phyloP scores from a whole-genome alignment of 495 filamentous ascomycete genomes.

The Neurospora sp. region DNA sequence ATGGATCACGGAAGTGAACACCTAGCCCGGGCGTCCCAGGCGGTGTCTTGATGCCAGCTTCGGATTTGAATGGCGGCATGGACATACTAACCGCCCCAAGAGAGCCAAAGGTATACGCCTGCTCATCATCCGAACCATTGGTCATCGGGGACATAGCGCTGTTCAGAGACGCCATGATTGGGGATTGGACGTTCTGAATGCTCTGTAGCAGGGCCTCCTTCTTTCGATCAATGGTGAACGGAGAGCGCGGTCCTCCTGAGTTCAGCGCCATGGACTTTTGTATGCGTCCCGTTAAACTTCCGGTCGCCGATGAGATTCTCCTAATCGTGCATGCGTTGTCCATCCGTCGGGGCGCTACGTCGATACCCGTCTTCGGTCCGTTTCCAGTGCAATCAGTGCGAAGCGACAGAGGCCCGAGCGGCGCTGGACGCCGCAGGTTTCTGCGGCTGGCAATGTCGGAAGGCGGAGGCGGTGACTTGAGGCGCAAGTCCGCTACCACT shows the following conservation, averaged over 20 bases:
- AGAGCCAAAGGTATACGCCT: slow-evolving; percentile 21
- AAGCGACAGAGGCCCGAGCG: slow-evolving; percentile 26
- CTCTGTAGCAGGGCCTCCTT: slow-evolving; percentile 29
- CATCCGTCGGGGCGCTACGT: slow-evolving; percentile 21
- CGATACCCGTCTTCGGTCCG: slow-evolving; percentile 30
- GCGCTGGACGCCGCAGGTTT: slow-evolving; percentile 34
- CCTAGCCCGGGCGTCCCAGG: slow-evolving; percentile 35
- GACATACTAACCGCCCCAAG: slow-evolving; percentile 10
- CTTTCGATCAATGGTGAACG: slow-evolving; percentile 32
- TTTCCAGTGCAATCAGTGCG: slow-evolving; percentile 24
- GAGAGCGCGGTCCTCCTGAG: slow-evolving; percentile 31
- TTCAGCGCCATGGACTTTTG: slow-evolving; percentile 25
- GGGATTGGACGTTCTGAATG: slow-evolving; percentile 28
- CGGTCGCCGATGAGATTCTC: slow-evolving; percentile 35
- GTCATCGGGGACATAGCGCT: slow-evolving; percentile 27
- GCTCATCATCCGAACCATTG: slow-evolving; percentile 29
- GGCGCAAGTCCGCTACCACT: slow-evolving; percentile 14
- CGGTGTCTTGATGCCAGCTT: slow-evolving; percentile 33
- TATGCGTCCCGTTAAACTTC: slow-evolving; percentile 27
- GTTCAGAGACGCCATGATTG: slow-evolving; percentile 23
- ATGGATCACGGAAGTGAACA: slow-evolving; percentile 22
- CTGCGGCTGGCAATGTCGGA: slow-evolving; percentile 38
- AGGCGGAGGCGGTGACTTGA: slow-evolving; percentile 38
- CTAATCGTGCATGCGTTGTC: slow-evolving; percentile 35
- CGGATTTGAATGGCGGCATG: slow-evolving; percentile 20